Percentiles rank a stretch among this genome's conserved stretches.
phyloP scores from a whole-genome alignment of 768 basidiomycete species.

The Pilatotrama ljubarskyi region DNA sequence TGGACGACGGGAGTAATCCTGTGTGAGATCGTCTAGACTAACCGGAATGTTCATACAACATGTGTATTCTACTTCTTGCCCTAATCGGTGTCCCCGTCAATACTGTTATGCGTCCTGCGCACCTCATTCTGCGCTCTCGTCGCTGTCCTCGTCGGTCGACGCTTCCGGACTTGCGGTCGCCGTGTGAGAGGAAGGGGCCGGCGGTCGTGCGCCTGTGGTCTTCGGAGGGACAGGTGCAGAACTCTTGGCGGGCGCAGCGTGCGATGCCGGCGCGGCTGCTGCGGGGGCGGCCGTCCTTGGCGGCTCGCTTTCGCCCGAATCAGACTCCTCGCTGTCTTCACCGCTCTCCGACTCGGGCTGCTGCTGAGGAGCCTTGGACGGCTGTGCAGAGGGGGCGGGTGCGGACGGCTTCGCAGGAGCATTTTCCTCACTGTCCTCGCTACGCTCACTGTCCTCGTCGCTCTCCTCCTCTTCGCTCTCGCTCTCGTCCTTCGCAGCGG shows the following conservation, averaged over 20 bases:
- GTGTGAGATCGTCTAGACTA: too few relatives aligned
- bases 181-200: too few relatives aligned
- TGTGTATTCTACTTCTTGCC: conserved; percentile 1
- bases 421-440: conserved; percentile 23
- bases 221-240: too few relatives aligned
- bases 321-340: conserved; percentile 1
- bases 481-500: conserved; percentile 27
- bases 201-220: too few relatives aligned
- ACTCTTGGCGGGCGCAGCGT: background rate
- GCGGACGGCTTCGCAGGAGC: background rate
- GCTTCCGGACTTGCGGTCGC: background rate
- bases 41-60: background rate
- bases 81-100: background rate
- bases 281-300: background rate
- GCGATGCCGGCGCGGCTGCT: background rate
- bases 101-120: background rate
- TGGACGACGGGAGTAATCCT: too few relatives aligned
- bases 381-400: background rate
- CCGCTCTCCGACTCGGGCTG: conserved; percentile 6
- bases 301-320: background rate
- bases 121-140: background rate
- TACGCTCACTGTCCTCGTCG: conserved; percentile 31
- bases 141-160: background rate
- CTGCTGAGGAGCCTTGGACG: conserved; percentile 1
- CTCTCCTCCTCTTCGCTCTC: conserved; percentile 28